Base-by-base conservation (phyloP, 208 protist genomes). In the Crithidia thermophila region DNA sequence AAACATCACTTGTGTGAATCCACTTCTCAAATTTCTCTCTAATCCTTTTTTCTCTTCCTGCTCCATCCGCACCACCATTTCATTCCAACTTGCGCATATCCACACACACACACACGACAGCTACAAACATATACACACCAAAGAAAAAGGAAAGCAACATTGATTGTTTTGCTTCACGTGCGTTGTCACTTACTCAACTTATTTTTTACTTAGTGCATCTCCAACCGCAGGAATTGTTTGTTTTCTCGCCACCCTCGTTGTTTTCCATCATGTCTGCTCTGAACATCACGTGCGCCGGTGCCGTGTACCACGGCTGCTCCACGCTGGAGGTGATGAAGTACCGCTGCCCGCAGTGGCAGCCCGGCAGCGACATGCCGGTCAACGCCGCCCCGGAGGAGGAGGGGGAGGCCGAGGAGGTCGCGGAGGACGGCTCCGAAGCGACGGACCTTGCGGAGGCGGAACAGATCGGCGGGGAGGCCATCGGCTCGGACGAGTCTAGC, bases 281-380 rank as follows among this genome's bases (percentile, higher is more conserved):
- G 31, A 72, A 72, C 70, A 91, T 94, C 52, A 82, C 78, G 28
- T 94, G 88, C 60, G 75, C 82, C 33, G 85, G 82, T 43, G 82
- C 80, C 61, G 77, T 73, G n/a, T 91, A 94, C 70, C 79, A 75
- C 53, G 63, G 68, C 23, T 77, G 74, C 47, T 39, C 72, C n/a
- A 83, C 77, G 18, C 72, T 94, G 30, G 84, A 88, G 52, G 66
- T 84, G 23, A 94, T 94, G 79, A 75, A 70, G 59, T 65, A 88
- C 72, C 79, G 80, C 62, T 94, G 88, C 79, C 85, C 82, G 43
- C 81, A 94, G 69, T 82, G 33, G 45, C 82, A 90, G 58, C 88
- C 88, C 7, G 76, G 82, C 66, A 82, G 72, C 34, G 67, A 66
- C 49, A 42, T 76, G 52, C 79, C 82, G n/a, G 51, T 88, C 56